Base-by-base conservation (phyloP, 768 basidiomycete species). In the Psilocybe azurescens region DNA sequence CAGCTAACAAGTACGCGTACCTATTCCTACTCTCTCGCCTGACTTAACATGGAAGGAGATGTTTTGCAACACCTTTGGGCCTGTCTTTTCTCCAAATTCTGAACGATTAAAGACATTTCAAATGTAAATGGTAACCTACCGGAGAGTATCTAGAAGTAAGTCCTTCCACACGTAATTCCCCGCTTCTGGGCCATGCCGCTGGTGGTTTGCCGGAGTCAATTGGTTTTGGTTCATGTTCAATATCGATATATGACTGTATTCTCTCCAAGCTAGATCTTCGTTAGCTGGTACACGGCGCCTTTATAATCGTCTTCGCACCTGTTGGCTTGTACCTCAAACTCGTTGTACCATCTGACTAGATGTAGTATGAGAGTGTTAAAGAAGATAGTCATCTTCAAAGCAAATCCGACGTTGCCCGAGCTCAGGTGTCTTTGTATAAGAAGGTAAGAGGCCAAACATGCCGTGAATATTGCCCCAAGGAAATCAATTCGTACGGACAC, bases 101-200 rank as follows among this genome's bases (percentile, higher is more conserved):
- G 7, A 28, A 2, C 9, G 5, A 29, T 28, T 3, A 18, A 20
- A 1, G 16, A 29, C 10, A 28, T 2, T 11, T 16, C 49, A 4
- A 39, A 18, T 30, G 1, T 46, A 50, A 30, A 28, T 8, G 28
- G 3, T 28, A 16, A 33, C 29, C 62, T 61, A 70, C 69, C 33
- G 53, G 39, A 78, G 86, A 83, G 69, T 89, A 89, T 41, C 77
- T 75, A 18, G 88, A 87, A 7, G 80, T 83, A 2, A 89, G 74
- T 30, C 82, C 81, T 55, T 88, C 82, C 2, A 86, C 83, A 2
- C 76, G 73, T 33, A 90, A 77, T 24, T 81, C 75, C 9, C 89
- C 89, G 16, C 81, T 84, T 3, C 83, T 76, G 0, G 89, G 89
- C 89, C 89, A 91, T 58, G 86, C 81, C 0, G 89, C 88, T 0